A percentile compares a stretch with the other conserved stretches of the same genome.
phyloP scores from a whole-genome alignment of 768 basidiomycete species.

The Auriscalpium vulgare region DNA sequence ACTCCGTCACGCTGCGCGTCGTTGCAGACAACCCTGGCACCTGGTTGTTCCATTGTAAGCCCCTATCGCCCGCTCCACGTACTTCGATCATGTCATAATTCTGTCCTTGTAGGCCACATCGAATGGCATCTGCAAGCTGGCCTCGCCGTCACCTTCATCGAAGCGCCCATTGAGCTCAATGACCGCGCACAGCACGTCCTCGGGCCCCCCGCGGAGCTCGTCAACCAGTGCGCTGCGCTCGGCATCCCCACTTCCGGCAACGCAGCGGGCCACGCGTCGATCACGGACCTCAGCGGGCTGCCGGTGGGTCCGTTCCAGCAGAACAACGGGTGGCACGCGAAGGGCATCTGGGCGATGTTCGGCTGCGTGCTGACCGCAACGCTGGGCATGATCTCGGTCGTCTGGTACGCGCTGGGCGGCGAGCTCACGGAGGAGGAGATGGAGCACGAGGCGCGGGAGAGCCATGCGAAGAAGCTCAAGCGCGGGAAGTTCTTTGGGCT shows the following conservation, averaged over 20 bases:
- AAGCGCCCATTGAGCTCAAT: conserved; percentile 70
- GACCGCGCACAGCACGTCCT: conserved; percentile 32
- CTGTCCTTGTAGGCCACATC: conserved; percentile 50
- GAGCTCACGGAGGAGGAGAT: conserved; percentile 72
- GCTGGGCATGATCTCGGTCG: conserved; percentile 72
- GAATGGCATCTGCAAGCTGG: conserved; percentile 85
- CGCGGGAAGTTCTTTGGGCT: conserved; percentile 39
- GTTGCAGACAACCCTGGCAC: conserved; percentile 90
- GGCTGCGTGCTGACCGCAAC: conserved; percentile 75
- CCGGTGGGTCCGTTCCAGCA: conserved; percentile 67
- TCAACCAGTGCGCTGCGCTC: conserved; percentile 66
- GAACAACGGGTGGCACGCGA: conserved; percentile 61
- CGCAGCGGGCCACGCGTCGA: conserved; percentile 70
- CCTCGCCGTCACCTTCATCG: conserved; percentile 78
- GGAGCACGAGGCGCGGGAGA: conserved; percentile 55
- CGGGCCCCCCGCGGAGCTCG: conserved; percentile 42
- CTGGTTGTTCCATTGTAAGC: conserved; percentile 79
- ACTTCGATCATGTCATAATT: not conserved
- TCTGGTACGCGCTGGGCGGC: conserved; percentile 83
- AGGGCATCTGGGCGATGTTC: conserved; percentile 69
- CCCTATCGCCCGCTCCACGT: not conserved
- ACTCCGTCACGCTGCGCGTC: conserved; percentile 67
- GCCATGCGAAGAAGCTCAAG: conserved; percentile 49
- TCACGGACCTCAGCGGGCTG: conserved; percentile 62
- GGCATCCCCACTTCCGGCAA: conserved; percentile 66